Percentiles rank a stretch among this genome's conserved stretches.
phyloP scores from a whole-genome alignment of 192 early-diverging fungal species.

The Entomortierella parvispora region DNA sequence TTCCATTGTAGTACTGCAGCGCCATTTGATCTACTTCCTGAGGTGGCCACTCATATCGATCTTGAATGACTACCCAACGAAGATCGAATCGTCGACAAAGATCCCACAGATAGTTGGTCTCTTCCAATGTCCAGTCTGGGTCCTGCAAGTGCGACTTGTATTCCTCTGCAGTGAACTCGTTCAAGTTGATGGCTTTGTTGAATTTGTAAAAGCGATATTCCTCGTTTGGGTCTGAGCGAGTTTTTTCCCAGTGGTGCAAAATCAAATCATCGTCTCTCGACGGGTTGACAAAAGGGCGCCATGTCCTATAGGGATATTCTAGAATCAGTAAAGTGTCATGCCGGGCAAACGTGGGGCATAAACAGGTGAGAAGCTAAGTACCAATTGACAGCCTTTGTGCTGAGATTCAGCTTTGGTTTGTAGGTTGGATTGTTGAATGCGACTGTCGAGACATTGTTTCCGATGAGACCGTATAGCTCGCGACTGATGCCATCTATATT shows the following conservation, averaged over 20 bases:
- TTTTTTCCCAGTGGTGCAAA: constrained; percentile 84
- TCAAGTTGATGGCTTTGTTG: constrained; percentile 76
- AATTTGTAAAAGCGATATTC: constrained; percentile 83
- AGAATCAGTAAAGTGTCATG: no score
- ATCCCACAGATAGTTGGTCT: constrained; percentile 86
- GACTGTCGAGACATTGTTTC: constrained; percentile 72
- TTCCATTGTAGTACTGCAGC: constrained; percentile 26
- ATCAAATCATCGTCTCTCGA: constrained; percentile 78
- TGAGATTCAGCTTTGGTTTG: constrained; percentile 79
- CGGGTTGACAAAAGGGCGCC: constrained; percentile 77
- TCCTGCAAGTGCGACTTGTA: constrained; percentile 81
- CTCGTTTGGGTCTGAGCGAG: constrained; percentile 63
- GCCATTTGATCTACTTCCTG: constrained; percentile 44
- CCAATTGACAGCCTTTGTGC: constrained; percentile 74
- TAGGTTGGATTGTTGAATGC: constrained; percentile 67
- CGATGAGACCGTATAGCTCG: constrained; percentile 73
- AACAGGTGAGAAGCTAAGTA: constrained; percentile 20
- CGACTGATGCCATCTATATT: constrained; percentile 64
- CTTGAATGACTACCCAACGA: constrained; percentile 85
- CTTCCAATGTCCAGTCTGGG: constrained; percentile 82
- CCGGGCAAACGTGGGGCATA: not conserved
- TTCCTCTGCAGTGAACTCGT: constrained; percentile 84
- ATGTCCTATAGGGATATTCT: constrained; percentile 58
- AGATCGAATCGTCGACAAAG: constrained; percentile 82
- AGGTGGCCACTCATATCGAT: constrained; percentile 77